A percentile compares a stretch with the other conserved stretches of the same genome.
phyloP scores from a whole-genome alignment of 2,329 filamentous ascomycete genomes.

The Simplicillium aogashimaense region DNA sequence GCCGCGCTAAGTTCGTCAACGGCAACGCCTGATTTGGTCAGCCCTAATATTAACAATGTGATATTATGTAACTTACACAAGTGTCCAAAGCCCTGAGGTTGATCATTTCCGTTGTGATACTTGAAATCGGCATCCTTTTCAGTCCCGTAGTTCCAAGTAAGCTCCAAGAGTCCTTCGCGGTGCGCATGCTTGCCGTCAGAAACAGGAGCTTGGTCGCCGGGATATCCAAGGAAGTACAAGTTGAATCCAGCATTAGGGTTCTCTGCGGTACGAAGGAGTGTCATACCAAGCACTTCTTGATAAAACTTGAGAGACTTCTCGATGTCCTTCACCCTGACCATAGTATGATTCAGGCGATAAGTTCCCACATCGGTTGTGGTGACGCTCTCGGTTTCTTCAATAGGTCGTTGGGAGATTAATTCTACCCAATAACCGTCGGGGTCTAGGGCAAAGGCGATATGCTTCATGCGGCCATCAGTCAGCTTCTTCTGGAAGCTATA shows the following conservation, averaged over 20 bases:
- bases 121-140: constrained; percentile 77
- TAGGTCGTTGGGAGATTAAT: constrained; percentile 60
- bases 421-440: constrained; percentile 86
- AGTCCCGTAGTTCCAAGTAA: constrained; percentile 78
- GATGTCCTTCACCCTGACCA: constrained; percentile 84
- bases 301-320: constrained; percentile 70
- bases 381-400: constrained; percentile 63
- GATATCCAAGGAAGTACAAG: constrained; percentile 86
- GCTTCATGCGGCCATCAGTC: constrained; percentile 73
- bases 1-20: constrained; percentile 87
- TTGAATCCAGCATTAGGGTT: constrained; percentile 67
- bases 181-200: constrained; percentile 47
- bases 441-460: constrained; percentile 85
- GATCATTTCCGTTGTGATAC: constrained; percentile 86
- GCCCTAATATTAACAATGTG: neutral
- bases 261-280: constrained; percentile 63
- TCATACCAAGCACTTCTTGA: constrained; percentile 84
- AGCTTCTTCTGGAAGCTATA: constrained; percentile 96
- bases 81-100: constrained; percentile 91
- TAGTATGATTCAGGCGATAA: constrained; percentile 84
- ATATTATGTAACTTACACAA: constrained; percentile 52
- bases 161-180: constrained; percentile 76
- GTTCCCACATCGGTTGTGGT: constrained; percentile 62
- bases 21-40: constrained; percentile 46
- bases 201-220: constrained; percentile 41